These are phyloP conservation scores for Parathielavia appendiculata DNA, from an alignment of 495 filamentous ascomycete genomes.

Conservation along the genomic window DNA sequence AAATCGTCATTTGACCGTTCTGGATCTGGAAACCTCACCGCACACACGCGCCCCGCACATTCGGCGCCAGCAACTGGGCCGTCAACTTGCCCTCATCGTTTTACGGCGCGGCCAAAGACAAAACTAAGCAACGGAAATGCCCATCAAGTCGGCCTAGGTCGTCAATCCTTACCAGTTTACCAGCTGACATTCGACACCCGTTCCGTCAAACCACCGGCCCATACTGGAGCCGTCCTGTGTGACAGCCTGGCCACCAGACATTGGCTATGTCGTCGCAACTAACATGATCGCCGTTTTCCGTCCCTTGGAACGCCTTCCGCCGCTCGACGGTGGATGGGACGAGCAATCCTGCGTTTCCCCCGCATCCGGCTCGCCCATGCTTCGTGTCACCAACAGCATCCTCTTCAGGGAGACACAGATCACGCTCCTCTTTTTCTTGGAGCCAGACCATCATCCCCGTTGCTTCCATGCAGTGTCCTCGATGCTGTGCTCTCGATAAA, in stretches of 20 bases:
- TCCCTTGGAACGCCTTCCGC: too few relatives aligned
- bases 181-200: not conserved
- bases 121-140: too few relatives aligned
- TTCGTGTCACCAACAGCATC: conserved; percentile 1
- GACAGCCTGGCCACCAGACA: not conserved
- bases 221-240: not conserved
- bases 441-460: not conserved
- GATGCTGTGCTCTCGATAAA: conserved; percentile 6
- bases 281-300: not conserved
- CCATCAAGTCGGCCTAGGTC: too few relatives aligned
- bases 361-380: conserved; percentile 1
- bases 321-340: too few relatives aligned
- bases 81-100: too few relatives aligned
- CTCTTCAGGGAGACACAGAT: not conserved
- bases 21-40: too few relatives aligned
- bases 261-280: not conserved
- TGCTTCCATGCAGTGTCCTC: not conserved
- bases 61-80: not conserved
- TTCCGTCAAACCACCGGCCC: not conserved
- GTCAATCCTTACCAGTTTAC: too few relatives aligned
- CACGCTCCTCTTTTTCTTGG: not conserved
- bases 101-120: not conserved
- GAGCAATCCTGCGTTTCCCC: not conserved
- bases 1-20: too few relatives aligned
- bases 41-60: too few relatives aligned